Conservation (phyloP, 1,284 basidiomycete genomes). For the Irpex lacteus region DNA sequence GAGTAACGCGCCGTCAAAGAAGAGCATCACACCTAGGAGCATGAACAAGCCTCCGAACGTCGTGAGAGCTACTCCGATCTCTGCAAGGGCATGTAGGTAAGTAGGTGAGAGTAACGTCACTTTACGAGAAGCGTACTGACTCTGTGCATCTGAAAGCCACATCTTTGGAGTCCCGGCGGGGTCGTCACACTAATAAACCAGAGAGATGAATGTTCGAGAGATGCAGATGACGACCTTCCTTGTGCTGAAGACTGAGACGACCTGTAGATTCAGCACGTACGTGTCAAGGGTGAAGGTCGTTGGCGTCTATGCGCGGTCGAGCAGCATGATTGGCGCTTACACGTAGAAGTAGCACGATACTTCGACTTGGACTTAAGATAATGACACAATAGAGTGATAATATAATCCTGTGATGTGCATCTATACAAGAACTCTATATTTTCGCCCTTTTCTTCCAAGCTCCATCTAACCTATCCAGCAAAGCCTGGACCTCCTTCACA, state of each 20-base stretch:
- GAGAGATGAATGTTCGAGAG: background rate
- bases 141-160: conserved; percentile 13
- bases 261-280: background rate
- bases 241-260: background rate
- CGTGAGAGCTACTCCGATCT: conserved; percentile 95
- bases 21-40: conserved; percentile 91
- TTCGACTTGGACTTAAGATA: no score
- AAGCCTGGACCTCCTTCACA: conserved; percentile 62
- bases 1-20: conserved; percentile 97
- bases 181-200: no score
- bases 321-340: background rate
- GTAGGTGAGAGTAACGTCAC: background rate
- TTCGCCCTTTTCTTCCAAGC: conserved; percentile 36
- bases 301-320: background rate
- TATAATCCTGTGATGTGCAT: background rate
- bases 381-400: no score
- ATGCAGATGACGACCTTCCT: background rate
- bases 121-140: background rate
- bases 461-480: conserved; percentile 54
- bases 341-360: background rate
- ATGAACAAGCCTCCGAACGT: conserved; percentile 98
- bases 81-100: conserved; percentile 37
- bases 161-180: background rate
- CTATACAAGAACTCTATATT: conserved; percentile 1
- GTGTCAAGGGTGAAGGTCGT: background rate